Evolutionary conservation across 306 rosid genomes (phyloP), one percentile per base, ranked within the genome.

Genomic region (Sesbania bispinosa): DNA sequence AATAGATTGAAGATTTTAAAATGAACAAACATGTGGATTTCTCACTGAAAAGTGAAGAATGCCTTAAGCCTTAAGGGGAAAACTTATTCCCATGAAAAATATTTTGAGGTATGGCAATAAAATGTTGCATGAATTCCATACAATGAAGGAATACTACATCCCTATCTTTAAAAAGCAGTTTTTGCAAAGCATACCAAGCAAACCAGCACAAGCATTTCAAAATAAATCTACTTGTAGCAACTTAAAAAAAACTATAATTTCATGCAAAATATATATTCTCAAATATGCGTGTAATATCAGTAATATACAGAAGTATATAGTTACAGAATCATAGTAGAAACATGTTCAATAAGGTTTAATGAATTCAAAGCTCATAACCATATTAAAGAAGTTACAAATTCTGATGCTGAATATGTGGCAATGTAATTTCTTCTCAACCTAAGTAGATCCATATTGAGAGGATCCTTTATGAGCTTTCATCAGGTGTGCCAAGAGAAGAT

Each of bases 351-450:
- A 63, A 74, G 26, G 42, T 75, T n/a, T 41, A 8, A 63, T 15
- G 73, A 62, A 41, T 52, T 74, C 72, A 63, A 63, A 36, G 21
- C 35, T 74, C 39, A 16, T 11, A 20, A 20, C 48, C 50, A 67
- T 15, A 67, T 16, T 67, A 33, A 32, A 18, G 7, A 62, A 21
- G 54, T n/a, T 20, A 48, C 32, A 24, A 50, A 43, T 61, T 62
- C 62, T 39, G 46, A 63, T 18, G 36, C 35, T 39, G 65, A 63
- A 27, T 45, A 52, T 51, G 71, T 52, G 42, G 10, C 72, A 39
- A 63, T 38, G 26, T 54, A 20, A 65, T 54, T 51, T 38, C 62
- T 51, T 62, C 72, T 26, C 71, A 16, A 14, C 24, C 72, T 35
- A 36, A 4, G 32, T 11, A 73, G 54, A 19, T 73, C 14, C 62